Base-by-base conservation (phyloP, 257 asterid species). In the Striga asiatica region DNA sequence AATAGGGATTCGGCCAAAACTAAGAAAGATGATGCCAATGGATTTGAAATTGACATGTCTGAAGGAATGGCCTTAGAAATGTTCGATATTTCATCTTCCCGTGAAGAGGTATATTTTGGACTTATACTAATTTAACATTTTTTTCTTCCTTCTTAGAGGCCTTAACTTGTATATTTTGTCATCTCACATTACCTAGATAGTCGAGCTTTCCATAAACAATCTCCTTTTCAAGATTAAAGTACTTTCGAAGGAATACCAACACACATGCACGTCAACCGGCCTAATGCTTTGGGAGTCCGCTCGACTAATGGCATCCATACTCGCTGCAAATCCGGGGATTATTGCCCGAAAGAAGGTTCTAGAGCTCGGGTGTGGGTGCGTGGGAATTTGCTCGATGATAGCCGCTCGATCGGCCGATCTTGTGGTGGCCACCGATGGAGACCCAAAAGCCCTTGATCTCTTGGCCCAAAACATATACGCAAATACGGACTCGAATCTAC, bases 221-320 rank as follows among this genome's bases (percentile, higher is more conserved):
- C 69, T 65, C 64, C 4, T 17, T 23, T 87, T 92, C 89, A 84
- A 82, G 88, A 80, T 88, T 56, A 84, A 74, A 60, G 56, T 87
- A 38, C 76, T 87, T 18, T 74, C 97, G 0, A 88, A 66, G 69
- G 95, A 92, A 83, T 63, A 77, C 67, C 97, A 92, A 55, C 98
- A 92, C 64, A 92, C 95, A 13, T 92, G 98, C 75, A 57, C 76
- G 54, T 87, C 98, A 50, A 92, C 98, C 6, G 97, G 98, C 56
- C 69, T 88, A 66, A 92, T 92, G 94, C 78, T 92, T 31, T 92
- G 98, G 98, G 98, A 88, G 74, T 84, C 97, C 41, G 94, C 98
- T 22, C 69, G 77, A 61, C 56, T 92, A 48, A 92, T 92, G 97
- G 94, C 95, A 28, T 74, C 82, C 0, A 49, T 87, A 46, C 84